Base-by-base conservation (phyloP, 2,329 filamentous ascomycete species). In the Cladosporium sp. region DNA sequence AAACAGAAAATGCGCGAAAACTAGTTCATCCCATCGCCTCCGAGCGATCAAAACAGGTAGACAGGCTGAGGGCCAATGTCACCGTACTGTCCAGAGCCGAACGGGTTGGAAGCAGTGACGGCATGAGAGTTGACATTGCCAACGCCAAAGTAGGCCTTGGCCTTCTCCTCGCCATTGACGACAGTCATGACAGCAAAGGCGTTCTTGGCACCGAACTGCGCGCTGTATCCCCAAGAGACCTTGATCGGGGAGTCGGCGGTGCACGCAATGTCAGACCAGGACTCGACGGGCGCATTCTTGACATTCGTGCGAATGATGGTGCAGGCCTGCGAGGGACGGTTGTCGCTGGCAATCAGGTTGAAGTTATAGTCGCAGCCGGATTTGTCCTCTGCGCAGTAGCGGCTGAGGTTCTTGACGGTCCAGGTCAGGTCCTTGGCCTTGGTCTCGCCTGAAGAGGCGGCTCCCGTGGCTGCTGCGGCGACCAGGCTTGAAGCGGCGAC, bases 281-380 rank as follows among this genome's bases (percentile, higher is more conserved):
- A 36, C 22, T 54, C 40, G 11, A 22, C 43, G n/a, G 40, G 30
- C 7, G 52, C 52, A 36, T 52, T 48, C 20, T 36, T 36, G 38
- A 39, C 49, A 29, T 40, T 13, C 4, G 20, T 42, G 38, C 49
- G 49, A 40, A 52, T 19, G 35, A 54, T 27, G 40, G 49, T 54
- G 40, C 52, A 54, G 18, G 50, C 39, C 20, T 38, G 15, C 35
- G 43, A 39, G 7, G 38, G 36, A 35, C 50, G 45, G 40, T 54
- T 32, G 36, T 48, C 45, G 36, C 45, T 48, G 43, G 49, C 49
- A 5, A 38, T 42, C 7, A 54, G 40, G 18, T 52, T 50, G 38
- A 54, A 54, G 40, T 52, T 52, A 49, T 54, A 54, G 52, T 54
- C 52, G 45, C 52, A 54, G 39, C 48, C 49, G 9, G 13, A 18